These are phyloP conservation scores for Monosporascus cannonballus DNA, from an alignment of 2,329 filamentous ascomycete genomes.

Conservation along the genomic window DNA sequence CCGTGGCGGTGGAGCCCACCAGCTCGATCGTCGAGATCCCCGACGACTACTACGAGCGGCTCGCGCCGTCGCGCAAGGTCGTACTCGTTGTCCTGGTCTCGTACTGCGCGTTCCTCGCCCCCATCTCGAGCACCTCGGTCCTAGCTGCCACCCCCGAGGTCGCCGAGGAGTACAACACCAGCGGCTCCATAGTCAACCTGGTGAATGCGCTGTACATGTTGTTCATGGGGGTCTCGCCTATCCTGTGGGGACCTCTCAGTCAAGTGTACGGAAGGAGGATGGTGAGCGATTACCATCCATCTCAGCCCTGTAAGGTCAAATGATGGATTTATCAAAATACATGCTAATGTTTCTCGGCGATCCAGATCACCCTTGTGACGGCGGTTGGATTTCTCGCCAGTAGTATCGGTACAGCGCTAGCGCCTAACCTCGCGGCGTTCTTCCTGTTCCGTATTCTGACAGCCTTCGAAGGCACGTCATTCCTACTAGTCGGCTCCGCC, in stretches of 20 bases:
- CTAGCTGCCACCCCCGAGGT: conserved; percentile 71
- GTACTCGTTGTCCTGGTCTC: conserved; percentile 64
- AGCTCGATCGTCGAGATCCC: conserved; percentile 31
- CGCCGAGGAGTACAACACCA: conserved; percentile 57
- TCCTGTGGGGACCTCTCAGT: conserved; percentile 68
- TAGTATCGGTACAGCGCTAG: conserved; percentile 65
- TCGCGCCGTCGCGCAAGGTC: conserved; percentile 56
- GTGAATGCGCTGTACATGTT: conserved; percentile 67
- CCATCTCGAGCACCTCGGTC: conserved; percentile 68
- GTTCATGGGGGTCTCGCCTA: conserved; percentile 65
- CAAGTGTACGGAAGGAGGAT: conserved; percentile 55
- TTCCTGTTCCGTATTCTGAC: conserved; percentile 70
- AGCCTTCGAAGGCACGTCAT: conserved; percentile 69
- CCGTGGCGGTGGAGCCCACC: conserved; percentile 22
- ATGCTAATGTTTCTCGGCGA: conserved; percentile 2
- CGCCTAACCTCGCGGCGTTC: conserved; percentile 64
- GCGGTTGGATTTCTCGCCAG: conserved; percentile 60
- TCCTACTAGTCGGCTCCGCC: conserved; percentile 65
- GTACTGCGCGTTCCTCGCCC: conserved; percentile 70
- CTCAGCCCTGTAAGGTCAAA: neutral
- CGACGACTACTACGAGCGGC: conserved; percentile 58
- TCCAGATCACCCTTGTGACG: conserved; percentile 51
- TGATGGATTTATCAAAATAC: neutral
- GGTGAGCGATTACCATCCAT: conserved; percentile 30
- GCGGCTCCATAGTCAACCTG: conserved; percentile 63